A percentile compares a stretch with the other conserved stretches of the same genome.
phyloP scores from a whole-genome alignment of 208 protist genomes.

The Balamuthia mandrillaris region DNA sequence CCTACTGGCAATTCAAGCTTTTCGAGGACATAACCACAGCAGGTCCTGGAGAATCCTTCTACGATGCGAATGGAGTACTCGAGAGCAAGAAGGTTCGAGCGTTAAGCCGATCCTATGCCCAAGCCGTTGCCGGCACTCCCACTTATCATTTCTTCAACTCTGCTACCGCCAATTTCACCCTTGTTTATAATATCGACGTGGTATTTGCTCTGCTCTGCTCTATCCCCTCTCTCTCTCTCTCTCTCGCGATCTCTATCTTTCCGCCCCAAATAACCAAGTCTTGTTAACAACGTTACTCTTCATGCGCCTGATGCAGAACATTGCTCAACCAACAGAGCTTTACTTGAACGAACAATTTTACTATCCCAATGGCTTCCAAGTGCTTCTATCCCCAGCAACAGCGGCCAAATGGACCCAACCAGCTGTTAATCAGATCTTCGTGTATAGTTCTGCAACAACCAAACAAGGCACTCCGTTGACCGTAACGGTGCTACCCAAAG shows the following conservation, averaged over 20 bases:
- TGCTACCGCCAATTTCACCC: slow-evolving; percentile 1
- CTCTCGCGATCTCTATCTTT: too few relatives aligned
- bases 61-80: slow-evolving; percentile 43
- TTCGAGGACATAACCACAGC: slow-evolving; percentile 62
- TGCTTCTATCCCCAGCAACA: not conserved
- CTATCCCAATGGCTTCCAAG: slow-evolving; percentile 59
- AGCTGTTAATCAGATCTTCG: too few relatives aligned
- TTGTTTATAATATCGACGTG: slow-evolving; percentile 40
- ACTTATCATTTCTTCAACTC: slow-evolving; percentile 45
- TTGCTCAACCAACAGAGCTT: slow-evolving; percentile 52
- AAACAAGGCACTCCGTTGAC: too few relatives aligned
- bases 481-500: too few relatives aligned
- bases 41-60: slow-evolving; percentile 44
- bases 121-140: slow-evolving; percentile 41
- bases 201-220: not conserved
- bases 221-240: not conserved
- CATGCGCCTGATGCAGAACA: not conserved
- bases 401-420: too few relatives aligned
- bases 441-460: too few relatives aligned
- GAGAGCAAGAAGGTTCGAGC: slow-evolving; percentile 48
- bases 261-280: too few relatives aligned
- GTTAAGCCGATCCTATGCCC: slow-evolving; percentile 54
- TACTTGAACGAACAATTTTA: slow-evolving; percentile 58
- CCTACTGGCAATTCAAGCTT: slow-evolving; percentile 65
- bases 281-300: too few relatives aligned